Percentiles rank a stretch among this genome's conserved stretches.
These are phyloP conservation scores for Calonectria ilicicola DNA, from an alignment of 2,329 filamentous ascomycete genomes.

Conservation along the genomic window DNA sequence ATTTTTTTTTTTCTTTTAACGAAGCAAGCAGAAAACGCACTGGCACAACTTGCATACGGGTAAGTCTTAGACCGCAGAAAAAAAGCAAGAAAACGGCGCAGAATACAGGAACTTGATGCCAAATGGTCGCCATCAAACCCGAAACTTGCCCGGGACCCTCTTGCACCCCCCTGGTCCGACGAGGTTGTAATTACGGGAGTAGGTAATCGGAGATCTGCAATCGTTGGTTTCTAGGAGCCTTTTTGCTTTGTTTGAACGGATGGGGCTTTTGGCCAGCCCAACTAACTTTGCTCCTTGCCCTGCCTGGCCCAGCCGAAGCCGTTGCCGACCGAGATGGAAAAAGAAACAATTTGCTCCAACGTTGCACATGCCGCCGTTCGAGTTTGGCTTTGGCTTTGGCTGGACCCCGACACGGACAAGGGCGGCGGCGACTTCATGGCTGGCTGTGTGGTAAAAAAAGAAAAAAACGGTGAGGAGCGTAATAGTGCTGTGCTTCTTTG, in stretches of 20 bases:
- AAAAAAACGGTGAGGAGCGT: neutral
- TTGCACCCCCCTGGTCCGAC: neutral
- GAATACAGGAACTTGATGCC: neutral
- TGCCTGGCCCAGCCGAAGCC: neutral
- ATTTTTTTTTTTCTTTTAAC: neutral
- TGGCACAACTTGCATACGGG: neutral
- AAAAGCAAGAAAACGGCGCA: constrained; percentile 7
- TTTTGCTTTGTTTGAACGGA: constrained; percentile 6
- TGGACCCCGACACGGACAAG: neutral
- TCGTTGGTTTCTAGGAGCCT: constrained; percentile 2
- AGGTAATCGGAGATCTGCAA: constrained; percentile 7
- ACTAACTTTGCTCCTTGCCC: neutral
- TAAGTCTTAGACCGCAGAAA: neutral
- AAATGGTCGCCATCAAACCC: neutral
- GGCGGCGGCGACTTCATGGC: neutral
- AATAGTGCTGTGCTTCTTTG: neutral
- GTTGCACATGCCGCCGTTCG: neutral
- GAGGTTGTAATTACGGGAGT: constrained; percentile 6
- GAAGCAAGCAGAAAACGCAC: neutral
- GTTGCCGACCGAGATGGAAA: neutral
- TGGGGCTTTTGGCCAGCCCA: neutral
- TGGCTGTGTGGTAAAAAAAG: constrained; percentile 5
- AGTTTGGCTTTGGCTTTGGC: neutral
- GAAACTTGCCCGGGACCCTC: neutral
- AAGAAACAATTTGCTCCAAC: neutral